A percentile compares a stretch with the other conserved stretches of the same genome.
These are phyloP conservation scores for Eucalyptus urophylla DNA, from an alignment of 345 rosid species.

Conservation along the genomic window DNA sequence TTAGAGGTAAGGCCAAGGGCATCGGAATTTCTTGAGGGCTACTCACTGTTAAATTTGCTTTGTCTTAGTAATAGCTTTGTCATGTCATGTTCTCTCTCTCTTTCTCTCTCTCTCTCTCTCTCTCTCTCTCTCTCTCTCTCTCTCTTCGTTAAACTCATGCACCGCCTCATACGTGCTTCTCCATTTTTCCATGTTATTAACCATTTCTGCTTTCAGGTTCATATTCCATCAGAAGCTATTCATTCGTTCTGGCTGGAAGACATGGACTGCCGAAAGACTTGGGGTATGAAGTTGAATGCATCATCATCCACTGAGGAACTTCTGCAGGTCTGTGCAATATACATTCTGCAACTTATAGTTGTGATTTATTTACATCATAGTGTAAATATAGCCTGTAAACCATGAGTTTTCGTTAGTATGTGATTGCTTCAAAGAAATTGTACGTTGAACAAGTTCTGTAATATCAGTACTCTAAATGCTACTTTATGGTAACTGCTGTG, in stretches of 20 bases:
- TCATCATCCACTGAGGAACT: constrained; percentile 58
- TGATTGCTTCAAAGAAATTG: not conserved
- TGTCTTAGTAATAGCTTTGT: not conserved
- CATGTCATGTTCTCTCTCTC: not conserved
- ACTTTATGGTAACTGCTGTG: not conserved
- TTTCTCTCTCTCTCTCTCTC: not conserved
- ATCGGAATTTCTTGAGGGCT: not conserved
- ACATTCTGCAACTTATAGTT: not conserved
- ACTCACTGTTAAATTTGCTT: not conserved
- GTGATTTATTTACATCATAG: not conserved
- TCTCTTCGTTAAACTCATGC: not conserved
- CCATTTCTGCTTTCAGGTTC: constrained; percentile 24
- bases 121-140: not conserved
- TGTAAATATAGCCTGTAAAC: not conserved
- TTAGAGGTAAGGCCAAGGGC: constrained; percentile 48
- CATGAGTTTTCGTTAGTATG: not conserved
- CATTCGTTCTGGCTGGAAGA: constrained; percentile 62
- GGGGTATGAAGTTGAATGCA: constrained; percentile 48
- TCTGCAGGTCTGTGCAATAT: constrained; percentile 47
- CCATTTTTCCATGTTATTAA: not conserved
- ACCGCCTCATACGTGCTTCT: not conserved
- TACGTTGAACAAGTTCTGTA: not conserved
- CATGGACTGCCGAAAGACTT: constrained; percentile 22
- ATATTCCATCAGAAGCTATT: constrained; percentile 69
- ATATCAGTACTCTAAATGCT: not conserved